Percentiles rank a stretch among this genome's conserved stretches.
phyloP scores from a whole-genome alignment of 805 yeast species.

The Ogataea pini region DNA sequence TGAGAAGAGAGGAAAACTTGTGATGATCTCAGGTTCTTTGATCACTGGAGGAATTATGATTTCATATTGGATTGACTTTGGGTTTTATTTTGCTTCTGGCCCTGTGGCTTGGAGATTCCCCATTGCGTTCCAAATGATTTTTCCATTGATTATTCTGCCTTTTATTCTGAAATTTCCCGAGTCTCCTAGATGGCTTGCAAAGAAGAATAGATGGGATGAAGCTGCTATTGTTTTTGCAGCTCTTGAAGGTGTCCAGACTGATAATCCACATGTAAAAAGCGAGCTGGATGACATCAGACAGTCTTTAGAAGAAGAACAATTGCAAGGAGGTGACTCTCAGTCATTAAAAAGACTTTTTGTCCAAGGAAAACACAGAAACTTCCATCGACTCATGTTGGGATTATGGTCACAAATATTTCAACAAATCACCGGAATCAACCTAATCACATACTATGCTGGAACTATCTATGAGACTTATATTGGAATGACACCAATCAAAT shows the following conservation, averaged over 20 bases:
- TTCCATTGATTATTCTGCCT: slow-evolving; percentile 21
- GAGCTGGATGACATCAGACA: slow-evolving; percentile 23
- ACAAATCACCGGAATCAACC: slow-evolving; percentile 55
- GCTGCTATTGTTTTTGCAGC: slow-evolving; percentile 45
- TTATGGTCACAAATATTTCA: slow-evolving; percentile 46
- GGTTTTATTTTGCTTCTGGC: slow-evolving; percentile 34
- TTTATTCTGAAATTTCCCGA: slow-evolving; percentile 36
- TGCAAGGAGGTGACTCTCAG: slow-evolving; percentile 26
- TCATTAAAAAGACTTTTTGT: slow-evolving; percentile 33
- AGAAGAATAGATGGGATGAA: slow-evolving; percentile 42
- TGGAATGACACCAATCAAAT: slow-evolving; percentile 42
- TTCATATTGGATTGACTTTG: slow-evolving; percentile 40
- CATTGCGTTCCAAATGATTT: slow-evolving; percentile 35
- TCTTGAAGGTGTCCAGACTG: slow-evolving; percentile 36
- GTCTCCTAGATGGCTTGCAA: slow-evolving; percentile 45
- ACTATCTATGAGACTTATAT: slow-evolving; percentile 49
- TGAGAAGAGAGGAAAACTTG: slow-evolving; percentile 32
- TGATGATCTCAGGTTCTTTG: slow-evolving; percentile 31
- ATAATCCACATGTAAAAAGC: slow-evolving; percentile 14
- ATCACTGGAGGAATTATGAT: slow-evolving; percentile 30
- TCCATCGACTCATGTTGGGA: slow-evolving; percentile 47
- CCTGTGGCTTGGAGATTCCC: slow-evolving; percentile 37
- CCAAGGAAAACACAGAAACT: slow-evolving; percentile 45
- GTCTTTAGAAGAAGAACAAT: slow-evolving; percentile 20
- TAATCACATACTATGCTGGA: slow-evolving; percentile 58